Evolutionary conservation across 2,329 filamentous ascomycete species (phyloP).

Genomic region (Aureobasidium leucospermi): DNA sequence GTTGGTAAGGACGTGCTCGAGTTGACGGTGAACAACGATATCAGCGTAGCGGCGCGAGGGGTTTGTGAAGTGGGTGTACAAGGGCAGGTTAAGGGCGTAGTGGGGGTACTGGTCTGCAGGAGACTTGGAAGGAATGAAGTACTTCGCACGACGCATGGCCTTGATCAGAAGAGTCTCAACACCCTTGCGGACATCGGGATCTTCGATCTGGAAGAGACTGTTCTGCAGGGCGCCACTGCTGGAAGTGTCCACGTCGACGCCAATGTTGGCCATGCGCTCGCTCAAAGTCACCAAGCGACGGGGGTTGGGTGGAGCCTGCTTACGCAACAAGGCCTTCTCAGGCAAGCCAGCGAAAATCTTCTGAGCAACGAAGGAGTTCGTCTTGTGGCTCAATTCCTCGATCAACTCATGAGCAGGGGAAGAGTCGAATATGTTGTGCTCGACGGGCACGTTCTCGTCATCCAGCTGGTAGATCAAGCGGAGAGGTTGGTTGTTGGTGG

Average conservation of each 20-base stretch:
- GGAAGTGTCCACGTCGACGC: constrained; percentile 79
- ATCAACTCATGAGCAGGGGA: constrained; percentile 84
- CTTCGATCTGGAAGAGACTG: constrained; percentile 88
- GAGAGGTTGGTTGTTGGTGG: constrained; percentile 73
- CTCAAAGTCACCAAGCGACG: constrained; percentile 84
- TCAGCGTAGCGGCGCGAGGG: constrained; percentile 92
- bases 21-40: constrained; percentile 88
- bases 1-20: constrained; percentile 69
- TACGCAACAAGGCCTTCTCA: constrained; percentile 85
- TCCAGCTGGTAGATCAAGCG: constrained; percentile 89
- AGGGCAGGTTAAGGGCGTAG: constrained; percentile 83
- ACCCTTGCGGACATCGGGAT: constrained; percentile 83
- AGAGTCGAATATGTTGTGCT: constrained; percentile 92
- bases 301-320: constrained; percentile 76
- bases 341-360: constrained; percentile 71
- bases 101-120: constrained; percentile 73
- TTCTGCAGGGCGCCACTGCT: constrained; percentile 90
- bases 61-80: constrained; percentile 97
- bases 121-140: constrained; percentile 78
- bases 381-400: constrained; percentile 90
- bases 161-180: constrained; percentile 96
- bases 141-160: constrained; percentile 93
- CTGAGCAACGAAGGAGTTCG: constrained; percentile 82
- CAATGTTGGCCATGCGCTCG: constrained; percentile 86
- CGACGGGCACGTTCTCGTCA: constrained; percentile 95